Percentiles rank a stretch among this genome's conserved stretches.
phyloP scores from a whole-genome alignment of 805 yeast species.

The Ogataea ramenticola region DNA sequence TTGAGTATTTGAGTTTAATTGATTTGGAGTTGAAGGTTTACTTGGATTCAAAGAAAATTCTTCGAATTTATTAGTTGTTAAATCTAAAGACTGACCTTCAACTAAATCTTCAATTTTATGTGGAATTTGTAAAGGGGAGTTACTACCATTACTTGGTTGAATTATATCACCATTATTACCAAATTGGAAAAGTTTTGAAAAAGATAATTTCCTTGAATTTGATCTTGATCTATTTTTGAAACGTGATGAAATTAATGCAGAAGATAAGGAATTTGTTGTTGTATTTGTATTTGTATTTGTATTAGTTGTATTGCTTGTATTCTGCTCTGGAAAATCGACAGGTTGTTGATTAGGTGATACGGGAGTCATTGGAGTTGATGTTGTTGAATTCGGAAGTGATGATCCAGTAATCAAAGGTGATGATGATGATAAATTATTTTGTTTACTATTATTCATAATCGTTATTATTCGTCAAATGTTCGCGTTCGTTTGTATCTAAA shows the following conservation, averaged over 20 bases:
- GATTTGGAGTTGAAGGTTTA: too few relatives aligned
- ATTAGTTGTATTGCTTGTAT: background rate
- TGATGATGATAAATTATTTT: too few relatives aligned
- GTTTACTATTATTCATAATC: too few relatives aligned
- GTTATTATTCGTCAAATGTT: too few relatives aligned
- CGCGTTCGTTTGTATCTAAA: too few relatives aligned
- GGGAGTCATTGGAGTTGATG: conserved; percentile 13
- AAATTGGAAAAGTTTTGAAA: conserved; percentile 32
- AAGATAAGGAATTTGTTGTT: conserved; percentile 2
- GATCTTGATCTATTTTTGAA: conserved; percentile 31
- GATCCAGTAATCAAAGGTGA: too few relatives aligned
- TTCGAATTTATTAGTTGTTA: conserved; percentile 2
- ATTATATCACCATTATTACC: conserved; percentile 11
- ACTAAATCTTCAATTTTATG: background rate
- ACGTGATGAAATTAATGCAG: conserved; percentile 6
- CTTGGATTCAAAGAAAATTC: conserved; percentile 4
- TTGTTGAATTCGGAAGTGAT: background rate
- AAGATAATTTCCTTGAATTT: conserved; percentile 27
- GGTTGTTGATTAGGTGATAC: conserved; percentile 8
- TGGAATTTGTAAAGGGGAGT: background rate
- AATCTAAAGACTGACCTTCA: background rate
- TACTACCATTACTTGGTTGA: background rate
- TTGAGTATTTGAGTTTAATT: background rate
- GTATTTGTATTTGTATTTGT: background rate
- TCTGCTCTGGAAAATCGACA: background rate